phyloP scores from a whole-genome alignment of 306 rosid genomes.

The Quercus berberidifolia region DNA sequence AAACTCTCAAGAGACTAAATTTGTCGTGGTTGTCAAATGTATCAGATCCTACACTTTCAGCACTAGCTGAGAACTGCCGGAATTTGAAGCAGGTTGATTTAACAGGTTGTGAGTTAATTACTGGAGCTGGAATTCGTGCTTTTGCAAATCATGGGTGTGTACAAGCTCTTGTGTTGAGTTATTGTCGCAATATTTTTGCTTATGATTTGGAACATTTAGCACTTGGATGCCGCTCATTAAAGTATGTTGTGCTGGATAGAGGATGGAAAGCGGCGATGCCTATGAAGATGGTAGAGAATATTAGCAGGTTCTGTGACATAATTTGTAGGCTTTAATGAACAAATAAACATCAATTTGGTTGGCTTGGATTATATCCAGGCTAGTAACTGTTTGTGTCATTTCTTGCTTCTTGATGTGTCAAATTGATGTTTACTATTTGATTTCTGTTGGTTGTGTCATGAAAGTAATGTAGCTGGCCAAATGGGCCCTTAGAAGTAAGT shows the following conservation, averaged over 20 bases:
- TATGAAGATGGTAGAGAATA: not conserved
- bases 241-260: constrained; percentile 15
- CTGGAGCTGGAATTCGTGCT: constrained; percentile 20
- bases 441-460: too few relatives aligned
- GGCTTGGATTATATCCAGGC: not conserved
- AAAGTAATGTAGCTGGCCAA: too few relatives aligned
- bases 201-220: constrained; percentile 1
- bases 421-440: too few relatives aligned
- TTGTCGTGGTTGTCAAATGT: constrained; percentile 21
- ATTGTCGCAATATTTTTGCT: not conserved
- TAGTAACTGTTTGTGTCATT: not conserved
- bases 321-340: constrained; percentile 2
- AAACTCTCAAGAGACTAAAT: constrained; percentile 17
- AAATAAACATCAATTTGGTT: not conserved
- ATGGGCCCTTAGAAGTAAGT: too few relatives aligned
- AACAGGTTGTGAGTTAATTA: constrained; percentile 18
- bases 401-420: not conserved
- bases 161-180: constrained; percentile 15
- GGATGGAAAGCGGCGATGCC: constrained; percentile 19
- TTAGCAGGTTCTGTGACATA: constrained; percentile 15
- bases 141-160: constrained; percentile 17
- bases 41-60: constrained; percentile 19
- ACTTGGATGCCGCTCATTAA: constrained; percentile 11
- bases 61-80: constrained; percentile 17
- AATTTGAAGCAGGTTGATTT: constrained; percentile 11